Base-by-base conservation (phyloP, 805 yeast genomes). In the Candida koratica region DNA sequence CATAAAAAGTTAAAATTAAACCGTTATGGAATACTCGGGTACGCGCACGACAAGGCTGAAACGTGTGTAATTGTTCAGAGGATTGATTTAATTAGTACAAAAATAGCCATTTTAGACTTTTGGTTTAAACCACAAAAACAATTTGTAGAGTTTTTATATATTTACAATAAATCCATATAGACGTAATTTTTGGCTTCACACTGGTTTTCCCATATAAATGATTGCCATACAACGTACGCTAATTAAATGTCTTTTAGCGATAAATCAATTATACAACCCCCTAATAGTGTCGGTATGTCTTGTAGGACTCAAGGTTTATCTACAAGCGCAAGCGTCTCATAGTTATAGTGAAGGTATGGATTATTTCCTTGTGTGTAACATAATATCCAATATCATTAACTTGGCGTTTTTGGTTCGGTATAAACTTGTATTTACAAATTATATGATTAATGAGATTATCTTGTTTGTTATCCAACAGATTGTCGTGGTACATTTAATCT, bases 341-440 rank as follows among this genome's bases (percentile, higher is more conserved):
- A 23, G 12, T 13, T 11, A 17, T 7, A 6, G 9, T 17, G 28
- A 31, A 16, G 33, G 18, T 6, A 18, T 23, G 4, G 34, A 31
- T 23, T 23, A 8, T 4, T 23, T 22, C 6, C 11, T 15, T 4
- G 5, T 25, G 12, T 24, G 16, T 23, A 32, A 32, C 18, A 25
- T 57, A 11, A 17, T 52, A 5, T 57, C 60, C 24, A 48, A 57
- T 20, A 18, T 45, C 12, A 44, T 62, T 28, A 59, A 60, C 41
- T 14, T 61, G 15, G 11, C 54, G n/a, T 60, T 62, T 30, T 42
- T 62, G 5, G 2, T 51, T 2, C 34, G 68, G 34, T 62, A 58
- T 39, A 45, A 48, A 15, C 34, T 43, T 7, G 31, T 34, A 8
- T 17, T 37, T 14, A 36, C 28, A 25, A 38, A 43, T 8, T 37